phyloP scores from a whole-genome alignment of 768 basidiomycete species.

The Agrocybe pediades region DNA sequence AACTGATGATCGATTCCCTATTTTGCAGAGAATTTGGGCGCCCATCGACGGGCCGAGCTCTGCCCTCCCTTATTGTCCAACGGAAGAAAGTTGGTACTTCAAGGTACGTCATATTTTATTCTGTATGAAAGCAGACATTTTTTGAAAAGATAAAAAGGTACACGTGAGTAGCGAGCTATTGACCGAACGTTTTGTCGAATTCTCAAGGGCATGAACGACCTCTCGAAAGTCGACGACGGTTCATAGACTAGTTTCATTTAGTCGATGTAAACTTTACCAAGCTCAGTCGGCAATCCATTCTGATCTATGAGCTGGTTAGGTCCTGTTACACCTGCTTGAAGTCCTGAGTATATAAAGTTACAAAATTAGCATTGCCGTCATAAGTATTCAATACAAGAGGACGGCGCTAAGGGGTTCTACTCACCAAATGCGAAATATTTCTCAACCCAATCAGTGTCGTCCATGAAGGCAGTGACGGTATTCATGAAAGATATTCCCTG shows the following conservation, averaged over 20 bases:
- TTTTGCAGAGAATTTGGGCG: conserved; percentile 31
- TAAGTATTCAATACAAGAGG: background rate
- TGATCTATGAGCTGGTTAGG: background rate
- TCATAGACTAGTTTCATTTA: too few species aligned
- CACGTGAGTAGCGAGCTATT: too few species aligned
- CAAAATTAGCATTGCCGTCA: too few species aligned
- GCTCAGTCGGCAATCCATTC: background rate
- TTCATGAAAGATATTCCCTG: background rate
- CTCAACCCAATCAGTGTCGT: background rate
- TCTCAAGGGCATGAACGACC: too few species aligned
- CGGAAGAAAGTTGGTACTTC: conserved; percentile 22
- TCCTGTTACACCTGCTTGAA: background rate
- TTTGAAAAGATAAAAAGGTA: too few species aligned
- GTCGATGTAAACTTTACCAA: background rate
- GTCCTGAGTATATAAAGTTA: background rate
- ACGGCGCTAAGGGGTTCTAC: background rate
- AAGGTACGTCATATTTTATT: conserved; percentile 20
- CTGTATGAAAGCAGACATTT: too few species aligned
- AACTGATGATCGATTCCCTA: background rate
- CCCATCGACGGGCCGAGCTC: conserved; percentile 24
- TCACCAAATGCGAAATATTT: background rate
- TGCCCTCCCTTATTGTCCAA: conserved; percentile 32
- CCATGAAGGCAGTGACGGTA: background rate
- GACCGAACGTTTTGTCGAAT: too few species aligned
- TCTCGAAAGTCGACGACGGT: too few species aligned